Base-by-base conservation (phyloP, 2,329 filamentous ascomycete species). In the Paraconiothyrium brasiliense region DNA sequence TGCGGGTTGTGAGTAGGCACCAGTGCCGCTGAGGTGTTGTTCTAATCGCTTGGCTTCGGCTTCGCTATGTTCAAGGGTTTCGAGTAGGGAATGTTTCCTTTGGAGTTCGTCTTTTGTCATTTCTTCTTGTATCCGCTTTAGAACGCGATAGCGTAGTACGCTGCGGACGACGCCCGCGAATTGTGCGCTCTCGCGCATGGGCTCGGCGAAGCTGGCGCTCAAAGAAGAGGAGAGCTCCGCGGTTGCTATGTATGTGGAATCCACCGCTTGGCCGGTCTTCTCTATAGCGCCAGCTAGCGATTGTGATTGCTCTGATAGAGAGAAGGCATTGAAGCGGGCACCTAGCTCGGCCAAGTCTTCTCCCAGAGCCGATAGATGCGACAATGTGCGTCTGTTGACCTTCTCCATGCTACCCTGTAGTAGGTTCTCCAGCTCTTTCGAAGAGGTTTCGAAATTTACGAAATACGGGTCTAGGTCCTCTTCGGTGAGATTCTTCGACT, bases 381-480 rank as follows among this genome's bases (percentile, higher is more conserved):
- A 92, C 7, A 99, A 82, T 6, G 94, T 93, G 39, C 95, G 88
- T 35, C 94, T 89, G 73, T 98, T 99, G 64, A 97, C 93, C 78
- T 97, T 97, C 77, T 99, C 96, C 84, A 99, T 97, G 6, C 93
- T 93, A 0, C 95, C 95, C 71, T 92, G 93, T 3, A 99, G 84
- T 4, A 98, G 85, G 16, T 90, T 84, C 77, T 99, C 96, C 1
- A 98, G 84, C 67, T 98, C 94, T 75, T 95, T 93, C 10, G 94
- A 97, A 1, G 93, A 94, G 3, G 90, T 86, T 76, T 99, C 96
- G 68, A 96, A 99, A 41, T 92, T 91, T 61, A 94, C 90, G 79
- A 99, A 99, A 78, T 98, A 99, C 1, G 94, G 93, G 72, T 99
- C 95, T 16, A 99, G 85, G 57, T 98, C 94, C 71, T 93, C 89